Percentiles rank a stretch among this genome's conserved stretches.
Conservation (phyloP, 176 grass and related monocot genomes). For the Panicum miliaceum region DNA sequence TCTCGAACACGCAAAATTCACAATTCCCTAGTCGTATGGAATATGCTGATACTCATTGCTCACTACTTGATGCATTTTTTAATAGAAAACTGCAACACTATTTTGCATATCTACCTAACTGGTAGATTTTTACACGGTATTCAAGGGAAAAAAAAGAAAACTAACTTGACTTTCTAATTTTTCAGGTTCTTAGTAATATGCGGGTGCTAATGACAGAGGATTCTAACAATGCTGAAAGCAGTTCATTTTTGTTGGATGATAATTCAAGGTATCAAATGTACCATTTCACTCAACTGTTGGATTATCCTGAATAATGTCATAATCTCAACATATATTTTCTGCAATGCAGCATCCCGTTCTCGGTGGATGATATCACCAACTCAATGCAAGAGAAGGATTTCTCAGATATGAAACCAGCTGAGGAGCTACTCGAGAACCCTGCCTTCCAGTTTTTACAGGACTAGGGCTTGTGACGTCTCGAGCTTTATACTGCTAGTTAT, state of each 20-base stretch:
- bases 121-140: background rate
- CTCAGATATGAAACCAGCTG: constrained; percentile 74
- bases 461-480: constrained; percentile 61
- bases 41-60: background rate
- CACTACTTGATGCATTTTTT: constrained; percentile 3
- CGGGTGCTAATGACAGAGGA: constrained; percentile 91
- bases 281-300: background rate
- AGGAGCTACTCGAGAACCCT: constrained; percentile 81
- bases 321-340: background rate
- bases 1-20: background rate
- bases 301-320: constrained; percentile 7
- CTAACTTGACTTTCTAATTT: constrained; percentile 2
- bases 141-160: background rate
- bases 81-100: background rate
- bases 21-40: background rate
- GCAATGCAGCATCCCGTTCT: constrained; percentile 90
- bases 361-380: constrained; percentile 86
- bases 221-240: constrained; percentile 78
- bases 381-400: constrained; percentile 92
- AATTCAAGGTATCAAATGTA: constrained; percentile 68
- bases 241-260: constrained; percentile 91
- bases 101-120: background rate
- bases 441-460: constrained; percentile 99
- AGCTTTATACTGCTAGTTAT: constrained; percentile 38
- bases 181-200: constrained; percentile 92